These are phyloP conservation scores for Spathaspora gorwiae DNA, from an alignment of 805 yeast species.

Conservation along the genomic window DNA sequence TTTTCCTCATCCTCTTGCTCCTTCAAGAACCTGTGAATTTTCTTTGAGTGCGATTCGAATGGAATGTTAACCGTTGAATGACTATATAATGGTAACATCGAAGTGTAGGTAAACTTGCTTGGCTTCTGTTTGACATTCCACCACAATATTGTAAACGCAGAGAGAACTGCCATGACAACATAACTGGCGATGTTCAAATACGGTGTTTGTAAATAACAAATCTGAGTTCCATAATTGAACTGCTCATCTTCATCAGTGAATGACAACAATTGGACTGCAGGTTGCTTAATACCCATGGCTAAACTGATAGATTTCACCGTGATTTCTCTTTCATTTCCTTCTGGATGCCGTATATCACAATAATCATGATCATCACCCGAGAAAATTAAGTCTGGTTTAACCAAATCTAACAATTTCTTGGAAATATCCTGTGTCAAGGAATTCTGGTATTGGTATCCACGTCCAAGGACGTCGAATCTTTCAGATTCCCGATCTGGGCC, in stretches of 20 bases:
- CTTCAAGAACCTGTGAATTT: constrained; percentile 24
- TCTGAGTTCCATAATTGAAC: constrained; percentile 28
- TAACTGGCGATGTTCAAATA: constrained; percentile 38
- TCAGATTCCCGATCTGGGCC: constrained; percentile 74
- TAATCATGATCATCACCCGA: constrained; percentile 98
- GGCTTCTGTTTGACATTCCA: constrained; percentile 27
- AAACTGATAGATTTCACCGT: constrained; percentile 37
- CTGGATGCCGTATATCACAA: constrained; percentile 66
- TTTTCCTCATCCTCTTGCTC: constrained; percentile 22
- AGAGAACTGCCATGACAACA: constrained; percentile 28
- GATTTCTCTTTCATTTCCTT: constrained; percentile 19
- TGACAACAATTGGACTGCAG: constrained; percentile 39
- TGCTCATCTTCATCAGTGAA: constrained; percentile 9
- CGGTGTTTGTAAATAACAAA: constrained; percentile 46
- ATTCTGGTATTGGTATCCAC: constrained; percentile 86
- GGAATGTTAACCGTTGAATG: constrained; percentile 1
- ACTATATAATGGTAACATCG: constrained; percentile 15
- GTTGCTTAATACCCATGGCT: constrained; percentile 39
- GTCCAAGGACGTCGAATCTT: constrained; percentile 45
- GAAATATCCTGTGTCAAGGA: constrained; percentile 61
- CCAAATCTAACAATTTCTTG: constrained; percentile 47
- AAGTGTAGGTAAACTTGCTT: constrained; percentile 19
- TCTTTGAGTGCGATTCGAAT: constrained; percentile 17
- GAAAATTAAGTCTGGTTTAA: constrained; percentile 67
- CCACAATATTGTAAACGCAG: constrained; percentile 23